These are phyloP conservation scores for Suillus bovinus DNA, from an alignment of 768 basidiomycete genomes.

Conservation along the genomic window DNA sequence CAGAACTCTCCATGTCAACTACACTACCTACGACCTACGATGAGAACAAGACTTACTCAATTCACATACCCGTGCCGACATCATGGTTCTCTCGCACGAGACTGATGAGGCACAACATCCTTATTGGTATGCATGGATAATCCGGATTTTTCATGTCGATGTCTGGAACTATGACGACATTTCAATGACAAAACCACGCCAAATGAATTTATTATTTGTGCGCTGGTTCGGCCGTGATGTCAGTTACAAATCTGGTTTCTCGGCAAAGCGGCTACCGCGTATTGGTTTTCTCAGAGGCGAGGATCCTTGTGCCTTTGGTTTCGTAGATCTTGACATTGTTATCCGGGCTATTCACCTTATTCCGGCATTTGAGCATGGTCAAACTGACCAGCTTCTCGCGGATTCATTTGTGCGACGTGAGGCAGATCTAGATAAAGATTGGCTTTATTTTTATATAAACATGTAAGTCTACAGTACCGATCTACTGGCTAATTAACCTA, in stretches of 20 bases:
- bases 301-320: too few species aligned
- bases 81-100: conserved; percentile 33
- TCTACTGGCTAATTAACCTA: conserved; percentile 3
- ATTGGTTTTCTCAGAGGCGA: too few species aligned
- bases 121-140: conserved; percentile 38
- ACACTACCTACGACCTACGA: conserved; percentile 32
- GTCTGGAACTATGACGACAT: not conserved
- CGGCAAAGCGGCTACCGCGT: conserved; percentile 21
- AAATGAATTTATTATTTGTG: conserved; percentile 45
- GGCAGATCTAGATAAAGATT: conserved; percentile 27
- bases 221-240: conserved; percentile 37
- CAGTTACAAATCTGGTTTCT: conserved; percentile 26
- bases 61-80: conserved; percentile 31
- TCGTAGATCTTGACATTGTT: too few species aligned
- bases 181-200: not conserved
- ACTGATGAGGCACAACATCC: conserved; percentile 30
- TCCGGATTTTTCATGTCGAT: conserved; percentile 34
- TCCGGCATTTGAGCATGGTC: too few species aligned
- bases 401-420: not conserved
- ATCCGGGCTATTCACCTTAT: too few species aligned
- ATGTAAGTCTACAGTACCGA: conserved; percentile 26
- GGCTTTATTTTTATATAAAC: conserved; percentile 31
- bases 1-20: conserved; percentile 31
- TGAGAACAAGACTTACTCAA: conserved; percentile 29
- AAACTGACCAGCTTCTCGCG: too few species aligned